phyloP scores from a whole-genome alignment of 495 filamentous ascomycete genomes.

The Aspergillus cavernicola region DNA sequence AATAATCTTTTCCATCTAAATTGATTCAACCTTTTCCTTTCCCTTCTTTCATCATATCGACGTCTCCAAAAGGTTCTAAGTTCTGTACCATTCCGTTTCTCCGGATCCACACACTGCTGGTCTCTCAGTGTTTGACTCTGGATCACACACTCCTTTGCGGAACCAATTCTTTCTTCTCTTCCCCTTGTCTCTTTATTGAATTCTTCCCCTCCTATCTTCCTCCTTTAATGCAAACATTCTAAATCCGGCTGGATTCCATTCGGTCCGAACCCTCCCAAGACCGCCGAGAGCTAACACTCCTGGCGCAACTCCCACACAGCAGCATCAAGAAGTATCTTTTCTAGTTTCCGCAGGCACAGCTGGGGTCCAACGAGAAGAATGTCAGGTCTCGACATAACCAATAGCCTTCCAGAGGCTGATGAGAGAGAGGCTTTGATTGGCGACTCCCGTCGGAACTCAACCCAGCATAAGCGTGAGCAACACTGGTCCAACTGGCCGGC shows the following conservation, averaged over 20 bases:
- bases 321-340: slow-evolving; percentile 31
- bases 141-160: slow-evolving; percentile 5
- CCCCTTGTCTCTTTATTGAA: not conserved
- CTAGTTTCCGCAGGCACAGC: slow-evolving; percentile 31
- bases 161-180: not conserved
- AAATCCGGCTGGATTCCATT: not conserved
- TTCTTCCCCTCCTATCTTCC: not conserved
- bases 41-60: slow-evolving; percentile 12
- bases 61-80: slow-evolving; percentile 1
- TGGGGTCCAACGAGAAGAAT: slow-evolving; percentile 33
- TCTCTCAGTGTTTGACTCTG: slow-evolving; percentile 7
- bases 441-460: slow-evolving; percentile 20
- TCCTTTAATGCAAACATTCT: not conserved
- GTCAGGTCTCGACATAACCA: slow-evolving; percentile 23
- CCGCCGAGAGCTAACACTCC: slow-evolving; percentile 10
- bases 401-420: slow-evolving; percentile 25
- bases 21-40: not conserved
- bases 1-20: not conserved
- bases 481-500: slow-evolving; percentile 56
- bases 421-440: slow-evolving; percentile 34
- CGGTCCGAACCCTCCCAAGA: not conserved
- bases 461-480: slow-evolving; percentile 33
- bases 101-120: slow-evolving; percentile 1
- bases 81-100: slow-evolving; percentile 5
- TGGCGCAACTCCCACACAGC: not conserved